These are phyloP conservation scores for Setaria viridis DNA, from an alignment of 202 grass and related monocot genomes.

Conservation along the genomic window DNA sequence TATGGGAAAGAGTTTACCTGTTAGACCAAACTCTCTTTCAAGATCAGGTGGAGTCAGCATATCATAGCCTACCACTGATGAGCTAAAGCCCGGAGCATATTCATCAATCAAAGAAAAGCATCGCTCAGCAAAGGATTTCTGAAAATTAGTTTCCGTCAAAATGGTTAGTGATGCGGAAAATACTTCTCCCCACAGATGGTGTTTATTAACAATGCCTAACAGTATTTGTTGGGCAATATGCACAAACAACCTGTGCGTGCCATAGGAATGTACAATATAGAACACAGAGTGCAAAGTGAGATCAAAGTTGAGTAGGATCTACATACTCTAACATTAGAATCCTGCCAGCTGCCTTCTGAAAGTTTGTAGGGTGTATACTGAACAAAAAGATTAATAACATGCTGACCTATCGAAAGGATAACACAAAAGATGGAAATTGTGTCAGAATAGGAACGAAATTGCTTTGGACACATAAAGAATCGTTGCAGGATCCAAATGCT, in stretches of 20 bases:
- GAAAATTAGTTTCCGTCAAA: constrained; percentile 52
- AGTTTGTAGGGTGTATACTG: constrained; percentile 96
- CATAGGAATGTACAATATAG: background rate
- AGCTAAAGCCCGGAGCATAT: constrained; percentile 89
- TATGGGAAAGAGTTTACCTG: constrained; percentile 52
- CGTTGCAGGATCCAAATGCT: background rate
- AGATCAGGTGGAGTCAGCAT: constrained; percentile 97
- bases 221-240: constrained; percentile 16
- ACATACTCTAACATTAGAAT: constrained; percentile 89
- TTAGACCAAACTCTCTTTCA: constrained; percentile 93
- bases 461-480: constrained; percentile 16
- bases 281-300: background rate
- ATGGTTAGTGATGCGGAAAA: constrained; percentile 27
- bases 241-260: background rate
- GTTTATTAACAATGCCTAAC: background rate
- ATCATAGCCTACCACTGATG: constrained; percentile 89
- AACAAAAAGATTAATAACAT: constrained; percentile 96
- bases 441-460: constrained; percentile 31
- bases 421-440: constrained; percentile 19
- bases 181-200: background rate
- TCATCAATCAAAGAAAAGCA: constrained; percentile 98
- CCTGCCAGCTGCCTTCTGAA: constrained; percentile 81
- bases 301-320: constrained; percentile 42
- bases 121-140: constrained; percentile 89
- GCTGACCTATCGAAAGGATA: constrained; percentile 72